These are phyloP conservation scores for Cercophora sp. DNA, from an alignment of 495 filamentous ascomycete genomes.

Conservation along the genomic window DNA sequence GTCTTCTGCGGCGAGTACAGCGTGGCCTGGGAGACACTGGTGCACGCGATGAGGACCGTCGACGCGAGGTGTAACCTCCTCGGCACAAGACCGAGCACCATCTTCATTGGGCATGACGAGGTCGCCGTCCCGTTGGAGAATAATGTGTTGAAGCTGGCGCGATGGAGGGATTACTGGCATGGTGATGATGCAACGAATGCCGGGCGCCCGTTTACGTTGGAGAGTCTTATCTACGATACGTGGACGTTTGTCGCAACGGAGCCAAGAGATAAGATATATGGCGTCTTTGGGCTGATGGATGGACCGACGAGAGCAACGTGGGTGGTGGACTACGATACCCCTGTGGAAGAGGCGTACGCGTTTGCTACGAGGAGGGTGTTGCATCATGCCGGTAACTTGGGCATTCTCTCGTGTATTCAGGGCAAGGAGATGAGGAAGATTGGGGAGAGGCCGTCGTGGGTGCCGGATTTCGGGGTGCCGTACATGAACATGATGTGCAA, in stretches of 20 bases:
- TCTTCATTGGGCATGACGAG: conserved; percentile 11
- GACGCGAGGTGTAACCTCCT: conserved; percentile 10
- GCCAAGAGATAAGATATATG: conserved; percentile 16
- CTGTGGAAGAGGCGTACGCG: conserved; percentile 5
- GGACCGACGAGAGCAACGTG: background rate
- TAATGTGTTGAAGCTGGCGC: conserved; percentile 5
- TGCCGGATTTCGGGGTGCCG: conserved; percentile 11
- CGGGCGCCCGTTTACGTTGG: conserved; percentile 4
- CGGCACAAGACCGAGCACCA: conserved; percentile 11
- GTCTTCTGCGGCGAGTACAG: conserved; percentile 4
- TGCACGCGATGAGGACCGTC: conserved; percentile 8
- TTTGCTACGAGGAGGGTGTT: conserved; percentile 4
- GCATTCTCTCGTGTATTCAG: background rate
- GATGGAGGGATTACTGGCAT: conserved; percentile 7
- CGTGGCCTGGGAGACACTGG: conserved; percentile 1
- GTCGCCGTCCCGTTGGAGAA: conserved; percentile 14
- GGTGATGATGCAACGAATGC: too few species aligned
- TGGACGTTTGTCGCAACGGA: conserved; percentile 9
- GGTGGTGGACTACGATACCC: conserved; percentile 9
- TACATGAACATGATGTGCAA: conserved; percentile 15
- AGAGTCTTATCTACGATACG: conserved; percentile 9
- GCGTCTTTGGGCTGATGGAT: conserved; percentile 4
- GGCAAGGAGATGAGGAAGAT: background rate
- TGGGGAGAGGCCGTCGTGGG: conserved; percentile 9
- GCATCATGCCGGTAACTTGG: background rate